Evolutionary conservation across 2,329 filamentous ascomycete genomes (phyloP).

Genomic region (Gnomoniopsis sp.): DNA sequence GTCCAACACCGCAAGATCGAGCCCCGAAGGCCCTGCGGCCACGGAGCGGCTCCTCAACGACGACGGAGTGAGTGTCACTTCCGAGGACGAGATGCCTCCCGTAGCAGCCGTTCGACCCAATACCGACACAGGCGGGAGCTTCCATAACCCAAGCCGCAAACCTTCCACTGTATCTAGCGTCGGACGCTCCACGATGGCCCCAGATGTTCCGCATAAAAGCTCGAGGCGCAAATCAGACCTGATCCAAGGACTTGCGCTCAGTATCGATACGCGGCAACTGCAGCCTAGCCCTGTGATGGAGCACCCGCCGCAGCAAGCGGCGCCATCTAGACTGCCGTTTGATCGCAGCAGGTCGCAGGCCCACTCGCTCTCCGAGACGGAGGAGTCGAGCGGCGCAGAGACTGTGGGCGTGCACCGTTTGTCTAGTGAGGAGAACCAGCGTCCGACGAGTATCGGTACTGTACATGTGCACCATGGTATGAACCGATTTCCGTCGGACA

Average conservation of each 20-base stretch:
- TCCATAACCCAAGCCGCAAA: slow-evolving; percentile 62
- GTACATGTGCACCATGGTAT: slow-evolving; percentile 59
- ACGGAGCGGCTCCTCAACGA: slow-evolving; percentile 40
- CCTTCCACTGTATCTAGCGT: slow-evolving; percentile 42
- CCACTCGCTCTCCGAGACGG: slow-evolving; percentile 44
- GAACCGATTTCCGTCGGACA: slow-evolving; percentile 49
- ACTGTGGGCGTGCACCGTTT: slow-evolving; percentile 7
- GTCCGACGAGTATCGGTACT: slow-evolving; percentile 52
- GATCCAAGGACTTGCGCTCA: slow-evolving; percentile 26
- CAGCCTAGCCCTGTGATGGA: slow-evolving; percentile 17
- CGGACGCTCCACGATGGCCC: slow-evolving; percentile 33
- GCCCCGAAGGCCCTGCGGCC: slow-evolving; percentile 31
- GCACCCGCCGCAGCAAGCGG: slow-evolving; percentile 17
- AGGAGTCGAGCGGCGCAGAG: slow-evolving; percentile 34
- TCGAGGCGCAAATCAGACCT: slow-evolving; percentile 58
- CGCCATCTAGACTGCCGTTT: slow-evolving; percentile 50
- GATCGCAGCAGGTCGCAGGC: slow-evolving; percentile 47
- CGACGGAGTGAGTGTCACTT: slow-evolving; percentile 42
- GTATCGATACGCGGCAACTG: slow-evolving; percentile 25
- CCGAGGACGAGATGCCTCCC: slow-evolving; percentile 41
- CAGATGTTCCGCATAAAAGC: slow-evolving; percentile 68
- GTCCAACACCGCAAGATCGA: slow-evolving; percentile 27
- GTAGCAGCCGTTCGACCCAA: slow-evolving; percentile 56
- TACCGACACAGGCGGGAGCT: slow-evolving; percentile 55
- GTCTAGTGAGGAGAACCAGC: slow-evolving; percentile 34